These are phyloP conservation scores for Funneliformis geosporum DNA, from an alignment of 192 early-diverging fungal species.

Conservation along the genomic window DNA sequence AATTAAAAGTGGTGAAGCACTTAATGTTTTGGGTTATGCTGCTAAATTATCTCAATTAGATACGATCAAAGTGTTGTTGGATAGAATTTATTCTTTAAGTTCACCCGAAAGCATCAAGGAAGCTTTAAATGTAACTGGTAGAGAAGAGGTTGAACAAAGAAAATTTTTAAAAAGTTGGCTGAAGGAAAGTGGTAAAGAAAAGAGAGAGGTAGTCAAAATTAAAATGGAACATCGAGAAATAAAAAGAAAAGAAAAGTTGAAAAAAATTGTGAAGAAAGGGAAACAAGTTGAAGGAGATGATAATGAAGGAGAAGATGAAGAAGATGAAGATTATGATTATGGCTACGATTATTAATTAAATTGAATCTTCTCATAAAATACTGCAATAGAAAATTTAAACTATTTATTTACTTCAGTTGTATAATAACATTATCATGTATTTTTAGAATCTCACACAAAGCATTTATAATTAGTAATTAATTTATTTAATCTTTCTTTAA, in stretches of 20 bases:
- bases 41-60: background rate
- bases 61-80: background rate
- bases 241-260: background rate
- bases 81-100: constrained; percentile 20
- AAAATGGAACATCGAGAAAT: background rate
- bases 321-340: no score
- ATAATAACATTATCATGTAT: no score
- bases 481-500: no score
- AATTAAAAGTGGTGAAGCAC: background rate
- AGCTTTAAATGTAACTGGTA: constrained; percentile 13
- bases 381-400: no score
- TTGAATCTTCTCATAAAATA: no score
- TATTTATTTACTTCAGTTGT: no score
- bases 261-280: background rate
- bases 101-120: background rate
- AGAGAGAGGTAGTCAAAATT: background rate
- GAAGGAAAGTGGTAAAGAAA: background rate
- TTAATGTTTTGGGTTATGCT: constrained; percentile 3
- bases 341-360: no score
- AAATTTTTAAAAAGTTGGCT: background rate
- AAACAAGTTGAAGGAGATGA: background rate
- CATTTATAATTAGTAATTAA: no score
- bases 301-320: background rate
- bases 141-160: background rate
- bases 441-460: no score